These are phyloP conservation scores for Claviceps sp. DNA, from an alignment of 2,329 filamentous ascomycete species.

Conservation along the genomic window DNA sequence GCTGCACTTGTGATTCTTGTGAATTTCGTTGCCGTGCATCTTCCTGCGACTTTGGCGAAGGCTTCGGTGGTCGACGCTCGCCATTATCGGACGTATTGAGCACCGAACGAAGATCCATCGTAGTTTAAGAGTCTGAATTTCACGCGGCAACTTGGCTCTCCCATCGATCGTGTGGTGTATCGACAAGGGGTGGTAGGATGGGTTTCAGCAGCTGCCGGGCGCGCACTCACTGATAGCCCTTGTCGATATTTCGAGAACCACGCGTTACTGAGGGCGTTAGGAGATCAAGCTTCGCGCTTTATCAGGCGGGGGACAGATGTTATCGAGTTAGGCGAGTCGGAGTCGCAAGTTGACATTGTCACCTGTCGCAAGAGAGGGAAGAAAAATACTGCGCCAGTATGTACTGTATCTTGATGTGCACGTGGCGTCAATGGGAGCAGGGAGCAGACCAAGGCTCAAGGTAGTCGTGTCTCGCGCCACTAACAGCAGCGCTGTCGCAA, in stretches of 20 bases:
- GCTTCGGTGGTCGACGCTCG: conserved; percentile 23
- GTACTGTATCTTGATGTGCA: background rate
- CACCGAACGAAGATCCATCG: conserved; percentile 41
- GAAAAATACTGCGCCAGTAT: background rate
- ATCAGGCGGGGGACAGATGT: conserved; percentile 7
- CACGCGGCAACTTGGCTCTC: background rate
- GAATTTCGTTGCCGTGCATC: background rate
- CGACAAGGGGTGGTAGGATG: background rate
- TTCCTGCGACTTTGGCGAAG: conserved; percentile 16
- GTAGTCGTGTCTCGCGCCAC: background rate
- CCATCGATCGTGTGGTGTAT: background rate
- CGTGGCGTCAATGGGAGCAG: conserved; percentile 2
- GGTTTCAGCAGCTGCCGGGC: background rate
- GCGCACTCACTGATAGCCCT: background rate
- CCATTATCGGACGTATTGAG: conserved; percentile 39
- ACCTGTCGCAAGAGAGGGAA: conserved; percentile 4
- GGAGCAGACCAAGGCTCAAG: conserved; percentile 2
- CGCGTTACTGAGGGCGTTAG: background rate
- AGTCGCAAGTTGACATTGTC: conserved; percentile 14
- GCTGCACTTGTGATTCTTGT: background rate
- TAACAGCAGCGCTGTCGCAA: background rate
- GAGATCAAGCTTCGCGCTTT: conserved; percentile 2
- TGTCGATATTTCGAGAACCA: background rate
- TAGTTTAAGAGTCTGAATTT: conserved; percentile 1
- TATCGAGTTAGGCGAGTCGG: conserved; percentile 9